These are phyloP conservation scores for Raddia distichophylla DNA, from an alignment of 176 grass and related monocot species.

Conservation along the genomic window DNA sequence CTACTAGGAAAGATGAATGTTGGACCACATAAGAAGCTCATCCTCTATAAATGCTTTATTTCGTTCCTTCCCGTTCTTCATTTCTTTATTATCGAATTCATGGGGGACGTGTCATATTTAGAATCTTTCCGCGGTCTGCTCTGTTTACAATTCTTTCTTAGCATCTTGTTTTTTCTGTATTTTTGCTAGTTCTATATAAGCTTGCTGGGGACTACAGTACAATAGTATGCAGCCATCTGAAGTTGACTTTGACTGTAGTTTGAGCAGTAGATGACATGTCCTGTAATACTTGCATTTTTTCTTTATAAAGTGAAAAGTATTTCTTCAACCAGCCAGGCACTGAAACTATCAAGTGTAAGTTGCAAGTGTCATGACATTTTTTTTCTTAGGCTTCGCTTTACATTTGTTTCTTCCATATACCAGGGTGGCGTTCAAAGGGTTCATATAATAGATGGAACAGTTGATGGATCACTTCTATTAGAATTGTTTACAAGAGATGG, in stretches of 20 bases:
- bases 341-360: slow-evolving; percentile 6
- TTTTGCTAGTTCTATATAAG: slow-evolving; percentile 4
- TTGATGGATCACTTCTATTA: slow-evolving; percentile 81
- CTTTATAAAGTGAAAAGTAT: slow-evolving; percentile 22
- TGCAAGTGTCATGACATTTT: slow-evolving; percentile 2
- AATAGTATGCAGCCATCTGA: slow-evolving; percentile 16
- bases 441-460: slow-evolving; percentile 88
- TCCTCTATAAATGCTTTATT: too few relatives aligned
- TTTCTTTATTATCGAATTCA: too few relatives aligned
- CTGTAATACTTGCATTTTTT: slow-evolving; percentile 9
- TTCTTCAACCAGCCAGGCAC: slow-evolving; percentile 1
- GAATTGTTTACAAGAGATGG: slow-evolving; percentile 99
- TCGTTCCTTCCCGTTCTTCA: too few relatives aligned
- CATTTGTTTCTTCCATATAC: slow-evolving; percentile 33
- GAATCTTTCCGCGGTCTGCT: too few relatives aligned
- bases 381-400: slow-evolving; percentile 23
- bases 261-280: slow-evolving; percentile 19
- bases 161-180: not conserved
- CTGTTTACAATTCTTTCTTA: not conserved
- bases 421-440: slow-evolving; percentile 97
- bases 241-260: slow-evolving; percentile 29
- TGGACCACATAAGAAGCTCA: not conserved
- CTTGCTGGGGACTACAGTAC: slow-evolving; percentile 10
- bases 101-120: too few relatives aligned
- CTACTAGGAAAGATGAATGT: not conserved